A percentile compares a stretch with the other conserved stretches of the same genome.
Evolutionary conservation across 768 basidiomycete genomes (phyloP).

Genomic region (Termitomyces sp.): DNA sequence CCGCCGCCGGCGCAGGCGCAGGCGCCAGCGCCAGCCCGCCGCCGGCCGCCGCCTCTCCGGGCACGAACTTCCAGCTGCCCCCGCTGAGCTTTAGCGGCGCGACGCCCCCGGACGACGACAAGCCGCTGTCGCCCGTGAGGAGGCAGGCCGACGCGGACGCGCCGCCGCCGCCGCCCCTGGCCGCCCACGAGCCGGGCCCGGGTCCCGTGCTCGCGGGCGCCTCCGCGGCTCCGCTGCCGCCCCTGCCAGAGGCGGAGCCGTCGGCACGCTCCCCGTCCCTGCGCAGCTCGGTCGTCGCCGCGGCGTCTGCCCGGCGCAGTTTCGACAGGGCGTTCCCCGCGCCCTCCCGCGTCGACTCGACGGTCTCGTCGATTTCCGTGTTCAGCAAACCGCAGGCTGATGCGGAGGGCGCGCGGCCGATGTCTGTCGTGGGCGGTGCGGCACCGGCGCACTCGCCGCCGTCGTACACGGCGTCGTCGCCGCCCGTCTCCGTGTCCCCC

Average conservation of each 20-base stretch:
- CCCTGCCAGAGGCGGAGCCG: neutral
- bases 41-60: conserved; percentile 10
- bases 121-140: conserved; percentile 16
- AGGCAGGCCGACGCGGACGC: conserved; percentile 11
- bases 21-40: conserved; percentile 1
- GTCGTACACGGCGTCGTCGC: neutral
- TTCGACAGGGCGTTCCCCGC: conserved; percentile 8
- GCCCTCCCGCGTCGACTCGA: conserved; percentile 4
- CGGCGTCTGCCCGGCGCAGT: conserved; percentile 1
- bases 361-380: neutral
- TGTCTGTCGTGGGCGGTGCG: neutral
- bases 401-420: neutral
- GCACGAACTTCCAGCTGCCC: conserved; percentile 46
- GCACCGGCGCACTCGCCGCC: conserved; percentile 2
- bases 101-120: conserved; percentile 10
- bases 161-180: conserved; percentile 5
- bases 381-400: neutral
- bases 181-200: too few relatives aligned
- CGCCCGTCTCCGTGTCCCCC: neutral
- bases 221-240: conserved; percentile 6
- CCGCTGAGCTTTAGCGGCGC: conserved; percentile 43
- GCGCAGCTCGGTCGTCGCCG: neutral
- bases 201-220: conserved; percentile 1
- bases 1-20: neutral
- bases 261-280: neutral